phyloP scores from a whole-genome alignment of 129 eudicot genomes.

The sunflower (Helianthus annuus) region HanXRQr2.0-SUNRISE NC_035449.2:40538309-40538808 shows the following conservation, averaged over 20 bases:
- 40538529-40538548: conserved; percentile 64
- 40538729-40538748: conserved; percentile 37
- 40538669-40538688: conserved; percentile 64
- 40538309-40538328: conserved; percentile 81
- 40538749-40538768: conserved; percentile 36
- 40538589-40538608: conserved; percentile 70
- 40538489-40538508: conserved; percentile 58
- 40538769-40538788: conserved; percentile 62
- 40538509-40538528: conserved; percentile 53
- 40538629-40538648: conserved; percentile 74
- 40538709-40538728: conserved; percentile 43
- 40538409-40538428: conserved; percentile 67
- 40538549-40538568: conserved; percentile 72
- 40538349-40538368: conserved; percentile 73
- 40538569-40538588: conserved; percentile 69
- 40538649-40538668: conserved; percentile 77
- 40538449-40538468: conserved; percentile 70
- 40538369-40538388: conserved; percentile 71
- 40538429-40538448: conserved; percentile 68
- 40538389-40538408: conserved; percentile 67
- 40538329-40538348: conserved; percentile 80
- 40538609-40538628: conserved; percentile 78
- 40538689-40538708: conserved; percentile 60
- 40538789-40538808: conserved; percentile 81
- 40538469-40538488: conserved; percentile 76